Conservation (phyloP, 768 basidiomycete species). For the Trametopsis cervina region DNA sequence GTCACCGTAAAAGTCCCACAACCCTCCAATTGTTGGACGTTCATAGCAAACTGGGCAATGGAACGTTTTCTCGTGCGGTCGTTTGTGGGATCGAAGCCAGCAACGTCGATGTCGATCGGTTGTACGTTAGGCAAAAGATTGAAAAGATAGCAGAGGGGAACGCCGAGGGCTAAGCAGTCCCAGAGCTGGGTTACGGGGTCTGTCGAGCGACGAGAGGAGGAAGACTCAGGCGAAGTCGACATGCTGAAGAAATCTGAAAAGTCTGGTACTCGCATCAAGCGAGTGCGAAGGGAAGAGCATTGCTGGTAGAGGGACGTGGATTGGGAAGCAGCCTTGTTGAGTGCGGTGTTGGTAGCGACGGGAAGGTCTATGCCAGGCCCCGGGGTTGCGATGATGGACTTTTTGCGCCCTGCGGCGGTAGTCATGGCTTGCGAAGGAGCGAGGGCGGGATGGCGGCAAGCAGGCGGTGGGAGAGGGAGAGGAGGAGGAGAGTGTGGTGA, state of each 20-base stretch:
- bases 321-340: slow-evolving; percentile 86
- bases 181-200: slow-evolving; percentile 94
- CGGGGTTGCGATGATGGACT: slow-evolving; percentile 34
- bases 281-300: slow-evolving; percentile 71
- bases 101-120: slow-evolving; percentile 52
- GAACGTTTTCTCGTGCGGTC: slow-evolving; percentile 87
- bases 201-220: slow-evolving; percentile 61
- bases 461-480: slow-evolving; percentile 11
- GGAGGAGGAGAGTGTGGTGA: slow-evolving; percentile 8
- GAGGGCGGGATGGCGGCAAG: slow-evolving; percentile 10
- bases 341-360: slow-evolving; percentile 74
- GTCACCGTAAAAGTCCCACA: slow-evolving; percentile 86
- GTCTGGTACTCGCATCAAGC: slow-evolving; percentile 71
- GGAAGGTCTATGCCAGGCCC: slow-evolving; percentile 70
- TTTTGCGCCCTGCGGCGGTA: slow-evolving; percentile 44
- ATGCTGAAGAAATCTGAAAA: slow-evolving; percentile 67
- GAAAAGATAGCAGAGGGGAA: slow-evolving; percentile 93
- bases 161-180: slow-evolving; percentile 89
- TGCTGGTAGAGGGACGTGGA: slow-evolving; percentile 89
- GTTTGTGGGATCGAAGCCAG: slow-evolving; percentile 59
- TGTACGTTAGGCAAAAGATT: slow-evolving; percentile 67
- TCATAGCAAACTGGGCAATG: slow-evolving; percentile 88
- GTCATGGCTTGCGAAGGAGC: slow-evolving; percentile 31
- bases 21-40: slow-evolving; percentile 63
- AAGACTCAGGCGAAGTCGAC: slow-evolving; percentile 40